Evolutionary conservation across 176 grass and related monocot species (phyloP), one percentile per base, ranked within the genome.

Genomic region (Oryza punctata): DNA sequence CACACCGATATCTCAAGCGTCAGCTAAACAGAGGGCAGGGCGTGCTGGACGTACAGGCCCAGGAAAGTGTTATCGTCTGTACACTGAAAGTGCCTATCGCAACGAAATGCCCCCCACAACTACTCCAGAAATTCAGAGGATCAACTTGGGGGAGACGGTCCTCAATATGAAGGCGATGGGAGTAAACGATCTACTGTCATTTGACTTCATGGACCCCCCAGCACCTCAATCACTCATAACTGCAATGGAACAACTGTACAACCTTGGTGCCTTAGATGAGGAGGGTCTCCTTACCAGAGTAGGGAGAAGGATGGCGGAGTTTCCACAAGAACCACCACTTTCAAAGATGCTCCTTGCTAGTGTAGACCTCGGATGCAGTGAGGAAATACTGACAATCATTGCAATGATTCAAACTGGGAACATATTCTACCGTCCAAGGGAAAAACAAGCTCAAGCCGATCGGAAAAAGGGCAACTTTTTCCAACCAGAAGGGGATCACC

Each of bases 131-230:
- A 93, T 93, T 63, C 88, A 93, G 81, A 82, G 91, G 69, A 85
- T 49, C 40, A 94, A 94, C 40, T 78, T 94, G 50, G 92, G 89
- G 27, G 29, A 52, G 60, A 91, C 64, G 1, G 87, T 85, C 50
- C 86, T 94, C 47, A 94, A 74, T 77, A 94, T 94, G 92, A 94
- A 94, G 79, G 89, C 92, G 63, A 94, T 91, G 89, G 92, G 89
- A 57, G 91, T 91, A 72, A 97, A 97, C 72, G 92, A 97, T 75
- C 78, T 97, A 52, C 82, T 97, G 54, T 97, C 90, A 3, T 97
- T 97, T 47, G 92, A 97, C 83, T 97, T 97, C 85, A 97, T 97
- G 95, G 95, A 94, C 14, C 95, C 92, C 3, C 92, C 95, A 73
- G 88, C 95, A 79, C 89, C 95, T 47, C 92, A 97, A 79, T 92